These are phyloP conservation scores for Cicer judaicum DNA, from an alignment of 306 rosid species.

Conservation along the genomic window DNA sequence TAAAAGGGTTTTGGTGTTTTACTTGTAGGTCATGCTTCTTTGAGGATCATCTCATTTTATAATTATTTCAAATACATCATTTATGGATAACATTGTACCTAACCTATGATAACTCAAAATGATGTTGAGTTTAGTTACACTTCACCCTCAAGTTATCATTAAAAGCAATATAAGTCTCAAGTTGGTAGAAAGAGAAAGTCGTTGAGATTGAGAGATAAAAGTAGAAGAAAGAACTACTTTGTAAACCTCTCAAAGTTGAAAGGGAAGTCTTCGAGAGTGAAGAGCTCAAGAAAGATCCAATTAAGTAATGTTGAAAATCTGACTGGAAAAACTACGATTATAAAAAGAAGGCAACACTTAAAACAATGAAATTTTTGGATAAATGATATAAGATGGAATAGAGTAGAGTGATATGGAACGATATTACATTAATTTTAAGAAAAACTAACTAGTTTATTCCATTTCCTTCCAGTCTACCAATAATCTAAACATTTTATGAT, in stretches of 20 bases:
- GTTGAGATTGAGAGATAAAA: constrained; percentile 21
- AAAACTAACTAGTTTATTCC: too few species aligned
- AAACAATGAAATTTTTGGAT: not conserved
- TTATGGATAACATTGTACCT: too few species aligned
- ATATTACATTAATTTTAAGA: too few species aligned
- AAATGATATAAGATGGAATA: too few species aligned
- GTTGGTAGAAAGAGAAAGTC: constrained; percentile 39
- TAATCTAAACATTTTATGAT: too few species aligned
- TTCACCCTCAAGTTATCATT: constrained; percentile 46
- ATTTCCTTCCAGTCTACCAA: too few species aligned
- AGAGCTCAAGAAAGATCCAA: not conserved
- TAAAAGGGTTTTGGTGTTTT: too few species aligned
- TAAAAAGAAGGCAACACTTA: not conserved
- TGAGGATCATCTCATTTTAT: too few species aligned
- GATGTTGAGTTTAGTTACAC: constrained; percentile 55
- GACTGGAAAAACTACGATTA: not conserved
- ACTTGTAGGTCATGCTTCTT: too few species aligned
- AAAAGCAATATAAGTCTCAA: constrained; percentile 30
- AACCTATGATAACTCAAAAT: constrained; percentile 9
- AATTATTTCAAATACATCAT: too few species aligned
- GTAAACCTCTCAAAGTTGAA: not conserved
- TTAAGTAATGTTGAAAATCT: not conserved
- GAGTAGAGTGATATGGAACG: too few species aligned
- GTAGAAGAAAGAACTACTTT: not conserved
- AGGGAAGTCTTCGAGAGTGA: not conserved